Evolutionary conservation across 345 rosid genomes (phyloP), one percentile per base, ranked within the genome.

Genomic region (Salix arbutifolia): DNA sequence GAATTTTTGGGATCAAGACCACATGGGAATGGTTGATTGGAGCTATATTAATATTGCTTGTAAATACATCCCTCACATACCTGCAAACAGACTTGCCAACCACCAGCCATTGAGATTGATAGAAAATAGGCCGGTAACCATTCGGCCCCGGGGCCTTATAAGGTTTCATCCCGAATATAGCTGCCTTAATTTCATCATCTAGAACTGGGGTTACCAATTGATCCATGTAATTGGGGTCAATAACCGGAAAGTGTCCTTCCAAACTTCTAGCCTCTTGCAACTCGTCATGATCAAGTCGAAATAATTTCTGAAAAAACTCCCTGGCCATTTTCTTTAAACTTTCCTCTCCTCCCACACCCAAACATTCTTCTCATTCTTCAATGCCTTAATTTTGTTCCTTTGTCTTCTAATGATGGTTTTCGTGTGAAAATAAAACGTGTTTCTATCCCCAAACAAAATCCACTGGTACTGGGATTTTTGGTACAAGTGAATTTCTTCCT

Each of bases 151-250:
- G 31, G 31, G 31, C 31, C 31, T 30, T 30, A 2, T 30, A 30
- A 1, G 31, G 31, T 30, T 30, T 30, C 31, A 30, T 30, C 31
- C 31, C 31, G 31, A 30, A 1, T 1, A 30, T 30, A 56, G 19
- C 3, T 4, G 1, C 17, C 61, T 6, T 6, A 56, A 56, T 5
- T 12, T 5, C n/a, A 1, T 18, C 6, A 5, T 23, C 61, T 3
- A 56, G 3, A 3, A 16, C 3, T 18, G 61, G 19, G 0, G 1
- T 5, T 1, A 3, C 17, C 17, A 16, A 2, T 2, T 5, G 0
- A 0, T 4, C n/a, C 17, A 56, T 17, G 61, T 0, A 23, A 5
- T 2, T 11, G 5, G 61, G 61, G 61, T 17, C 17, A 2, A 17
- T 12, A 3, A 30, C 2, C 2, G 31, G 31, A 2, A 30, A 30